These are phyloP conservation scores for Centrapalus pauciflorus DNA, from an alignment of 129 eudicot genomes.

Conservation along the genomic window DNA sequence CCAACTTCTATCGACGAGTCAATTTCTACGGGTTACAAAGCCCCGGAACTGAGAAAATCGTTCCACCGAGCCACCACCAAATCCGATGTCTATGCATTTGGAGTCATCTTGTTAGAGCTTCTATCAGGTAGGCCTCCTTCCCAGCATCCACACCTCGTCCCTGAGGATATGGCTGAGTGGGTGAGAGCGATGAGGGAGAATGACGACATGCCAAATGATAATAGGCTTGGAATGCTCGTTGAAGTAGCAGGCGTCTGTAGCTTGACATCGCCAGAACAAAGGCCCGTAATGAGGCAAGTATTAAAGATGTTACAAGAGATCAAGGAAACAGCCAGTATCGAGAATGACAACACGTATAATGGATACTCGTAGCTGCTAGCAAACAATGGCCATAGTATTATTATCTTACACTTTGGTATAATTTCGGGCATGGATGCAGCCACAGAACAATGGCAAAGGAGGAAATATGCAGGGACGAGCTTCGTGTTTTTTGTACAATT, in stretches of 20 bases:
- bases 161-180: constrained; percentile 76
- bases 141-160: constrained; percentile 74
- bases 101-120: constrained; percentile 76
- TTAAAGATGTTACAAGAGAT: constrained; percentile 77
- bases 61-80: constrained; percentile 41
- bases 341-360: constrained; percentile 26
- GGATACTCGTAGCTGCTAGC: constrained; percentile 36
- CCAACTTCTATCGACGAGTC: constrained; percentile 44
- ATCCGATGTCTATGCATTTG: constrained; percentile 83
- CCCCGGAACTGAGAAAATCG: constrained; percentile 68
- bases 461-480: constrained; percentile 10
- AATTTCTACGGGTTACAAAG: constrained; percentile 49
- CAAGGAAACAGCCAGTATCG: constrained; percentile 62
- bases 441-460: background rate
- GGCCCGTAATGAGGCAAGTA: constrained; percentile 88
- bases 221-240: constrained; percentile 65
- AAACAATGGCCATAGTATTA: background rate
- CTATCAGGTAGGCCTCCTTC: constrained; percentile 72
- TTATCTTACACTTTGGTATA: constrained; percentile 11
- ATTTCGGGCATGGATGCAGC: background rate
- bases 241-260: constrained; percentile 76
- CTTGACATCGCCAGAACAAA: constrained; percentile 77
- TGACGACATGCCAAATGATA: constrained; percentile 59
- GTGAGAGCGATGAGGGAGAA: constrained; percentile 71
- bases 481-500: constrained; percentile 20